phyloP scores from a whole-genome alignment of 495 filamentous ascomycete species.

The Parachaetomium inaequale region DNA sequence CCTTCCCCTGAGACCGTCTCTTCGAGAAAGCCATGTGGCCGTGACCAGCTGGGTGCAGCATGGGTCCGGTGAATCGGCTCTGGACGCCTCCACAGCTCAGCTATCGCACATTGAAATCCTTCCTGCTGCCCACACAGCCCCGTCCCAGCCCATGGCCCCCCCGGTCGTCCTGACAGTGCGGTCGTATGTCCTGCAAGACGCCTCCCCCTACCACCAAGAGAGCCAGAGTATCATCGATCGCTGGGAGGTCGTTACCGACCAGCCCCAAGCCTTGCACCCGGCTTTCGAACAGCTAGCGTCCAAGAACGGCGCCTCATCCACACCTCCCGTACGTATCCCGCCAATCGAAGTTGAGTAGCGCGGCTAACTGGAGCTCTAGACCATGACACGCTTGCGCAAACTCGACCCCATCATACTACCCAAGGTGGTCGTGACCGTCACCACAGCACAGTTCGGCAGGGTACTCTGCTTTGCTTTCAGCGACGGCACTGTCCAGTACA shows the following conservation, averaged over 20 bases:
- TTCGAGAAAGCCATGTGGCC: slow-evolving; percentile 50
- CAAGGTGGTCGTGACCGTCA: slow-evolving; percentile 65
- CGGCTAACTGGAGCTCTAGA: slow-evolving; percentile 39
- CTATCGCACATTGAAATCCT: slow-evolving; percentile 66
- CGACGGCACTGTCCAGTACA: slow-evolving; percentile 74
- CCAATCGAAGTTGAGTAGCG: not conserved
- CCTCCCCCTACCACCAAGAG: slow-evolving; percentile 56
- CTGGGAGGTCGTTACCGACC: slow-evolving; percentile 67
- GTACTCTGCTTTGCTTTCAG: slow-evolving; percentile 65
- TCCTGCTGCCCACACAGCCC: slow-evolving; percentile 51
- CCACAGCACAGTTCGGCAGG: slow-evolving; percentile 61
- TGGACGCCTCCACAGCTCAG: slow-evolving; percentile 53
- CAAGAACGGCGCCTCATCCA: slow-evolving; percentile 48
- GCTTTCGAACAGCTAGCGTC: slow-evolving; percentile 70
- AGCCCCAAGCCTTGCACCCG: slow-evolving; percentile 58
- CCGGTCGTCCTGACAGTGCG: slow-evolving; percentile 69
- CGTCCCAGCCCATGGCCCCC: slow-evolving; percentile 47
- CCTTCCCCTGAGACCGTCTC: slow-evolving; percentile 37
- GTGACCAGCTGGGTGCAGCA: slow-evolving; percentile 48
- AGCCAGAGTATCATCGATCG: slow-evolving; percentile 65
- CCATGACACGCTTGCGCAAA: slow-evolving; percentile 58
- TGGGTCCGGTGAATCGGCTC: slow-evolving; percentile 39
- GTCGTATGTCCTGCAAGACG: slow-evolving; percentile 53
- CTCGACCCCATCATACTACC: slow-evolving; percentile 61
- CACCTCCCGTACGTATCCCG: slow-evolving; percentile 37